A percentile compares a stretch with the other conserved stretches of the same genome.
Evolutionary conservation across 140 eudicot species (phyloP).

Genomic region (Anethum foeniculum): DNA sequence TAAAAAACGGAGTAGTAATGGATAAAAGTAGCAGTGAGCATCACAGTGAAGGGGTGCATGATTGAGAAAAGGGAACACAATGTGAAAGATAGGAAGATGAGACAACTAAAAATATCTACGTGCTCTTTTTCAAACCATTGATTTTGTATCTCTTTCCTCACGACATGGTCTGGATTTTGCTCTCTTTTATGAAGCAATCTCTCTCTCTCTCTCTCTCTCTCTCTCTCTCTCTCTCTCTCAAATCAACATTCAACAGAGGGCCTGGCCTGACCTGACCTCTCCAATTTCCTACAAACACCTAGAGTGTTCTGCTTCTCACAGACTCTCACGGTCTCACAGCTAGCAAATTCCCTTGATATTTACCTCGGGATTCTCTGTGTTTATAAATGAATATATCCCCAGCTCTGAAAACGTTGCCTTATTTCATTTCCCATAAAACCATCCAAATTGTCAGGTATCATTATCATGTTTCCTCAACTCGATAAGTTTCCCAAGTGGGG

Average conservation of each 20-base stretch:
- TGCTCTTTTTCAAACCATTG: slow-evolving; percentile 39
- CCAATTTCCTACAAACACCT: slow-evolving; percentile 18
- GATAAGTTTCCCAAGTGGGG: slow-evolving; percentile 12
- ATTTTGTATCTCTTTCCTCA: slow-evolving; percentile 29
- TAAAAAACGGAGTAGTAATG: no score
- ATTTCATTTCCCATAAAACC: slow-evolving; percentile 18
- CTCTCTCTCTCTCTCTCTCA: neutral
- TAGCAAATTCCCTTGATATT: slow-evolving; percentile 12
- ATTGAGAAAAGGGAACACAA: slow-evolving; percentile 34
- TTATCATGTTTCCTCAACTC: slow-evolving; percentile 22
- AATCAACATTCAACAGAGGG: slow-evolving; percentile 8
- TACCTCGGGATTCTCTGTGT: neutral
- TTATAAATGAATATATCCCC: neutral
- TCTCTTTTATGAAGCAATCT: slow-evolving; percentile 38
- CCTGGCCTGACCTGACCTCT: slow-evolving; percentile 7
- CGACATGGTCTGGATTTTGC: slow-evolving; percentile 17
- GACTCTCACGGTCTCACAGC: slow-evolving; percentile 12
- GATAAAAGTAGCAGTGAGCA: no score
- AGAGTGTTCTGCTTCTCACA: neutral
- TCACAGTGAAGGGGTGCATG: slow-evolving; percentile 6
- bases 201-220: neutral
- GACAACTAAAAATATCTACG: slow-evolving; percentile 21
- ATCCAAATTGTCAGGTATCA: slow-evolving; percentile 15
- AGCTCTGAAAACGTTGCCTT: neutral
- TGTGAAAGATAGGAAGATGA: neutral